Base-by-base conservation (phyloP, 2,329 filamentous ascomycete species). In the Tothia fuscella region DNA sequence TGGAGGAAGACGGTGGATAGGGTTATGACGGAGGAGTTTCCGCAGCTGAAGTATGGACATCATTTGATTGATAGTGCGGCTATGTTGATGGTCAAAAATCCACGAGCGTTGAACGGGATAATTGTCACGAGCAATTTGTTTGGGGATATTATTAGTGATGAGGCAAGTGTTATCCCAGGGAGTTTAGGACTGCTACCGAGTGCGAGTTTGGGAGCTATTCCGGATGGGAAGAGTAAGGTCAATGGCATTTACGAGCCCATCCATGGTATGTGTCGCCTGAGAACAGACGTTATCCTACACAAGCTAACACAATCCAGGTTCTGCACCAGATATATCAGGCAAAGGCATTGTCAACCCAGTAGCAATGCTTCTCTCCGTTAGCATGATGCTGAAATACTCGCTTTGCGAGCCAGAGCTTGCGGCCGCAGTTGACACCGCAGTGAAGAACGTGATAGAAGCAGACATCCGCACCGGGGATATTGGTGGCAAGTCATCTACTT, bases 241-340 rank as follows among this genome's bases (percentile, higher is more conserved):
- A 94, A 93, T 59, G 89, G 87, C 53, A 94, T 96, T 56, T 98
- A 94, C 61, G 89, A 96, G 72, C 89, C 89, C 20, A 96, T 98
- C 53, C 89, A 98, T 62, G 88, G 85, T 86, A 68, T 55, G 67
- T 52, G 16, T 29, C n/a, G 3, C n/a, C 5, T 16, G 16, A n/a
- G 7, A 29, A 10, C 22, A 21, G 29, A 10, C 7, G 17, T 17
- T 35, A 40, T 37, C 14, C 22, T 6, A 22, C 13, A 14, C 10
- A 29, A 19, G 40, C 50, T 57, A 55, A 41, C 5, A 4, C 17
- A 17, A 5, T 10, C 19, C 39, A 83, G 82, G 86, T 28, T 91
- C 84, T 34, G 89, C 89, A 16, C 89, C 88, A 21, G 88, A 96
- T 56, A 96, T 96, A 54, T 86, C 84, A 2, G 88, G 89, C 50